Base-by-base conservation (phyloP, 2,329 filamentous ascomycete species). In the Aspergillus chevalieri region DNA sequence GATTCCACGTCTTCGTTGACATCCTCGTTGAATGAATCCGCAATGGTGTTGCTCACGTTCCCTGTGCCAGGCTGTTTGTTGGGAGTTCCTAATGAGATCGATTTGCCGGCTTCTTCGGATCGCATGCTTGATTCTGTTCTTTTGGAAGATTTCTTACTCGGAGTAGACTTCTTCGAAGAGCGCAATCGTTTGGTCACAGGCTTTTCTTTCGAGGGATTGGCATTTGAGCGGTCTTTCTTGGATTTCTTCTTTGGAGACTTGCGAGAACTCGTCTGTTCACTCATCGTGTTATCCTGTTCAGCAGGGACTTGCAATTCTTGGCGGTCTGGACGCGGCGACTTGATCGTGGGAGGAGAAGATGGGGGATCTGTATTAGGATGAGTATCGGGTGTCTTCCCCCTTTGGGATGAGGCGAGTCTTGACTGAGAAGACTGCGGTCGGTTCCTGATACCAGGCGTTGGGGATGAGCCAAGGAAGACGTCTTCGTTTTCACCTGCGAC, bases 391-490 rank as follows among this genome's bases (percentile, higher is more conserved):
- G 19, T 49, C 38, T 49, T 58, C 43, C 15, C 71, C 69, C 8
- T 66, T 67, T 3, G 65, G 58, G 8, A 65, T 53, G 38, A 41
- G 38, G 17, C 5, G 3, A 19, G 3, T 70, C 64, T 1, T 64
- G 42, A 59, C 12, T 57, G 60, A 22, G 51, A 50, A 14, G 56
- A 54, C 5, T 59, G 60, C 4, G 61, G 55, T 28, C 57, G 60
- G 43, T 61, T 61, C 57, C 65, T 70, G 38, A 72, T 71, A 21
- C 65, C 69, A 30, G 77, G 76, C 2, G 77, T 79, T 3, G 77
- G 77, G n/a, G 77, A 79, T 6, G 76, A 79, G 9, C 70, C 72
- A 17, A 77, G 64, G 47, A 76, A 75, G 22, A 70, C 70, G 44
- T 78, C 68, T 26, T 75, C 67, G 63, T 71, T 57, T 53, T 65